phyloP scores from a whole-genome alignment of 805 yeast genomes.

The Pichia cabralensis region DNA sequence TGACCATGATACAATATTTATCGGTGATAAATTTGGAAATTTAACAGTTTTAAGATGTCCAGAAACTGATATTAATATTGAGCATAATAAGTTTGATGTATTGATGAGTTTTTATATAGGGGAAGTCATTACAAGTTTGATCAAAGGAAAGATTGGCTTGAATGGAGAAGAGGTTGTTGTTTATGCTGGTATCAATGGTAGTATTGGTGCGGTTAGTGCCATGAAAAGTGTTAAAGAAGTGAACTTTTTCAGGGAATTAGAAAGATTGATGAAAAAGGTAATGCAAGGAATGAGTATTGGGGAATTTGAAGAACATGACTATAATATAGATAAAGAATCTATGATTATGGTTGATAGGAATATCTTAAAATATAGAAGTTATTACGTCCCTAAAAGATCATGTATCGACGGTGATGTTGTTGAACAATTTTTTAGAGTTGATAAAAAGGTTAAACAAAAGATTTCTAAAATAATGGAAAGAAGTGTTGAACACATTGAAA shows the following conservation, averaged over 20 bases:
- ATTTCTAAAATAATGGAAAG: constrained; percentile 36
- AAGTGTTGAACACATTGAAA: constrained; percentile 38
- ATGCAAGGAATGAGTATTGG: constrained; percentile 25
- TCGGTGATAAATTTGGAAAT: constrained; percentile 86
- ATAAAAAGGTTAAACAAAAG: constrained; percentile 25
- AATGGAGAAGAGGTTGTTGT: constrained; percentile 61
- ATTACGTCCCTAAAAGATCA: constrained; percentile 67
- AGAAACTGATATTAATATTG: constrained; percentile 11
- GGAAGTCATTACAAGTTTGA: constrained; percentile 62
- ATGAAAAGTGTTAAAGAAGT: constrained; percentile 52
- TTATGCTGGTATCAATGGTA: constrained; percentile 75
- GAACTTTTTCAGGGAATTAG: constrained; percentile 45
- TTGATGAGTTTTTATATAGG: constrained; percentile 52
- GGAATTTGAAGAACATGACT: constrained; percentile 29
- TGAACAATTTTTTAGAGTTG: constrained; percentile 40
- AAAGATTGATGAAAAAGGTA: constrained; percentile 32
- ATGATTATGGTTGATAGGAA: constrained; percentile 46
- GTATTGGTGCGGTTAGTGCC: constrained; percentile 67
- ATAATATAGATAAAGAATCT: constrained; percentile 25
- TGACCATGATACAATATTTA: constrained; percentile 68
- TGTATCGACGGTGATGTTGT: constrained; percentile 85
- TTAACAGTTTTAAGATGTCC: constrained; percentile 58
- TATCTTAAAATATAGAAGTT: constrained; percentile 60
- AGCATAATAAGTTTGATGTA: constrained; percentile 31
- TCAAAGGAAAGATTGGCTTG: constrained; percentile 39